These are phyloP conservation scores for Arthrinium puccinioides DNA, from an alignment of 2,329 filamentous ascomycete genomes.

Conservation along the genomic window DNA sequence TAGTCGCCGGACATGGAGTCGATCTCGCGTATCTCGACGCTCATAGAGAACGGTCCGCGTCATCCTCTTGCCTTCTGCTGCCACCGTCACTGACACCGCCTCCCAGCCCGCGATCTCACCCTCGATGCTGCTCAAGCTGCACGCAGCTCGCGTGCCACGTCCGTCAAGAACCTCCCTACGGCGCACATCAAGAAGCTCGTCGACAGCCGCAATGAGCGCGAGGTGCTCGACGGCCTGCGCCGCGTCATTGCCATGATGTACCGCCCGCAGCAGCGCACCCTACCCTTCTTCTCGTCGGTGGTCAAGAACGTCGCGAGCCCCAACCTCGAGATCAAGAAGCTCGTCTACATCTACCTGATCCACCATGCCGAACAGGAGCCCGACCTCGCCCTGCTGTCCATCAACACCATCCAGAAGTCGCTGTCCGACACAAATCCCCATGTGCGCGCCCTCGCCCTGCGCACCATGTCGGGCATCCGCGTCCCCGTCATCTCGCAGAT, in stretches of 20 bases:
- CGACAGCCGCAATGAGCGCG: constrained; percentile 87
- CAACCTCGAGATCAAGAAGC: constrained; percentile 91
- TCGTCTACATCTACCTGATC: constrained; percentile 97
- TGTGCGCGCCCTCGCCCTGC: constrained; percentile 82
- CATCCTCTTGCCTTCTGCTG: not conserved
- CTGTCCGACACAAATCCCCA: constrained; percentile 88
- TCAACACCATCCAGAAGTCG: constrained; percentile 98
- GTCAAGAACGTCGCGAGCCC: constrained; percentile 96
- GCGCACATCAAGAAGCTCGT: constrained; percentile 88
- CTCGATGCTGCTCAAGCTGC: constrained; percentile 93
- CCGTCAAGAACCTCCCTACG: constrained; percentile 59
- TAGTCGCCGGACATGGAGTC: constrained; percentile 67
- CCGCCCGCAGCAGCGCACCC: constrained; percentile 74
- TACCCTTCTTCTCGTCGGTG: constrained; percentile 93
- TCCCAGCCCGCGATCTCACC: constrained; percentile 78
- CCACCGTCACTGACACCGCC: constrained; percentile 3
- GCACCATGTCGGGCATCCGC: constrained; percentile 95
- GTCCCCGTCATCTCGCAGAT: constrained; percentile 98
- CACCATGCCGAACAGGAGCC: constrained; percentile 95
- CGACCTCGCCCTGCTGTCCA: constrained; percentile 88
- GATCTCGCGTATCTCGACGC: constrained; percentile 83
- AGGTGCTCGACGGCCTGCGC: constrained; percentile 85
- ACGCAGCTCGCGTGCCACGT: constrained; percentile 54
- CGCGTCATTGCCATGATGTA: constrained; percentile 95
- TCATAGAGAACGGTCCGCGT: constrained; percentile 81